Conservation (phyloP, 1,139 yeast species). For the Spathaspora sp. region DNA sequence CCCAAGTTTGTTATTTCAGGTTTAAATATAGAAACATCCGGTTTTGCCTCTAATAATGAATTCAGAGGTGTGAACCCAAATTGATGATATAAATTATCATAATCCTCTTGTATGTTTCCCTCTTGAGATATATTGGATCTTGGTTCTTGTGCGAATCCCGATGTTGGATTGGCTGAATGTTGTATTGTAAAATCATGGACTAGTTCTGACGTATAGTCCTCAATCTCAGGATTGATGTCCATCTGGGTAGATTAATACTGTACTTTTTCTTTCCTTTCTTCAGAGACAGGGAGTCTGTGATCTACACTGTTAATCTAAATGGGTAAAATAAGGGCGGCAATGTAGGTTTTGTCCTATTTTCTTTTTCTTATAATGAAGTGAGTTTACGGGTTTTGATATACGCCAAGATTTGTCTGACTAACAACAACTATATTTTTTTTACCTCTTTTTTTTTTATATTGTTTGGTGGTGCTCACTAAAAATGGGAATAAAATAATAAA, state of each 20-base stretch:
- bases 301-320: not conserved
- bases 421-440: not conserved
- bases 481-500: not conserved
- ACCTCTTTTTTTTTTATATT: slow-evolving; percentile 3
- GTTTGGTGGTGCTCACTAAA: slow-evolving; percentile 2
- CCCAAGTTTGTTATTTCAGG: slow-evolving; percentile 8
- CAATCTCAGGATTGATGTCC: slow-evolving; percentile 10
- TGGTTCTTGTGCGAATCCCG: not conserved
- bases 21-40: slow-evolving; percentile 2
- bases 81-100: slow-evolving; percentile 6
- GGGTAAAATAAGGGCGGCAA: not conserved
- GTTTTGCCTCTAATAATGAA: slow-evolving; percentile 1
- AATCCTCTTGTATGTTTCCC: slow-evolving; percentile 3
- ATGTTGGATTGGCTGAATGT: slow-evolving; percentile 1
- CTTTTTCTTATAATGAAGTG: not conserved
- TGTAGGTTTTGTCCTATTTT: not conserved
- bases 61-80: slow-evolving; percentile 4
- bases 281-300: not conserved
- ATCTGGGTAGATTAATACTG: not conserved
- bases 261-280: slow-evolving; percentile 1
- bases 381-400: not conserved
- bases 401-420: not conserved
- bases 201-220: slow-evolving; percentile 10
- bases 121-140: not conserved
- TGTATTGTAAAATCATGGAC: slow-evolving; percentile 3